Base-by-base conservation (phyloP, 495 filamentous ascomycete genomes). In the Penicillium soppii region DNA sequence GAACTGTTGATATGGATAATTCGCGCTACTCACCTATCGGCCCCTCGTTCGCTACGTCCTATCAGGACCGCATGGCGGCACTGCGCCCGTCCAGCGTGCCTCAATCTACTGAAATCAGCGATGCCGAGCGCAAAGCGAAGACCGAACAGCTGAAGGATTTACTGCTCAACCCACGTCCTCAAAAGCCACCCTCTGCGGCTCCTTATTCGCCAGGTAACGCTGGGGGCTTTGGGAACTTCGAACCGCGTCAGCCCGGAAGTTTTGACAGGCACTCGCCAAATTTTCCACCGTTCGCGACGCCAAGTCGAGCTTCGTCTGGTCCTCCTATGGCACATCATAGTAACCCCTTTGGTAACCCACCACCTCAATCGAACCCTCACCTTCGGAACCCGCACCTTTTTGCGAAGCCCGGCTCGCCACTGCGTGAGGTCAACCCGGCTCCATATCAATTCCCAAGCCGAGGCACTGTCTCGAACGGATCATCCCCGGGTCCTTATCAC, bases 41-140 rank as follows among this genome's bases (percentile, higher is more conserved):
- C 1, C 82, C 85, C 25, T 76, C 84, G 3, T 87, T 88, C 63
- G 85, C 85, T 1, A 82, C 82, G 0, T 83, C 86, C 1, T 89
- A 83, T 47, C 74, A 81, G 17, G 81, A 88, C 45, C 79, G 83
- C 25, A 83, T 88, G 66, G 77, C 80, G 49, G 82, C 80, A 13
- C 71, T 83, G 41, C 69, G 72, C 16, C 61, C 71, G 16, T 53
- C 66, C 21, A 67, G 57, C 39, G 61, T 58, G 5, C 47, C 57
- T 15, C 49, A 61, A 16, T 53, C 57, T n/a, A 32, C 48, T 7
- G 54, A 62, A 12, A 36, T 64, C 5, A 57, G 61, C 47, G 75
- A 78, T 43, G 68, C 68, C 4, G 62, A 78, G 52, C 67, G 68
- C 41, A 72, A 55, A 27, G 61, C 65, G 10, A 79, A 79, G 54